Conservation (phyloP, 2,329 filamentous ascomycete species). For the Sporothrix globosa region DNA sequence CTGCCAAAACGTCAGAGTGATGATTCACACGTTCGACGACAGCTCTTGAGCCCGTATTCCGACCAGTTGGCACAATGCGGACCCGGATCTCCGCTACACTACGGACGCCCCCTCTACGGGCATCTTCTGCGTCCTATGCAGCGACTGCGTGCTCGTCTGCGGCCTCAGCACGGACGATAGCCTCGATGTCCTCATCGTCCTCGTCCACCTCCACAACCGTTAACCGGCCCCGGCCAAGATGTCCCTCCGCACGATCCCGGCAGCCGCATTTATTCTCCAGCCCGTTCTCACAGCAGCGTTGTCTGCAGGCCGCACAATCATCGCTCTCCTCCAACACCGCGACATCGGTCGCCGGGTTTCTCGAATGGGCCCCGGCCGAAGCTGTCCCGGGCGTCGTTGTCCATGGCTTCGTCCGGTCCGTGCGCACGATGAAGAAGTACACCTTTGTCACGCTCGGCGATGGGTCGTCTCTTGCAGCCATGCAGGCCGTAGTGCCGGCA, state of each 20-base stretch:
- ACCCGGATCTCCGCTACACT: conserved; percentile 14
- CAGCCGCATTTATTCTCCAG: not conserved
- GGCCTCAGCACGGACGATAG: not conserved
- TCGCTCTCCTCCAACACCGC: conserved; percentile 37
- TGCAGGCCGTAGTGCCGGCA: conserved; percentile 81
- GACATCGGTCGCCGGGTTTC: conserved; percentile 57
- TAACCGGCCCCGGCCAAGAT: not conserved
- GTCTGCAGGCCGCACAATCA: conserved; percentile 33
- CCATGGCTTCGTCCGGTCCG: conserved; percentile 79
- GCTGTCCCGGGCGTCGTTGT: conserved; percentile 60
- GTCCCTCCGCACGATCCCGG: not conserved
- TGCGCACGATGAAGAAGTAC: conserved; percentile 81
- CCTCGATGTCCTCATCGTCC: not conserved
- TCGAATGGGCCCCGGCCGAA: conserved; percentile 55
- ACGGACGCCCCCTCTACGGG: not conserved
- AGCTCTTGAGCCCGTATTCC: not conserved
- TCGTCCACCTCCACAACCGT: too few relatives aligned
- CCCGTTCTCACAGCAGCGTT: conserved; percentile 13
- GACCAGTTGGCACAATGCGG: conserved; percentile 4
- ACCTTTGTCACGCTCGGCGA: conserved; percentile 86
- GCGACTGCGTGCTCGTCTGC: not conserved
- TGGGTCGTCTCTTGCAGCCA: conserved; percentile 75
- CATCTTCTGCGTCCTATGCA: not conserved
- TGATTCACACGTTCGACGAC: not conserved
- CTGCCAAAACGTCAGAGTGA: not conserved